Conservation (phyloP, 2,329 filamentous ascomycete species). For the Colletotrichum navitas region DNA sequence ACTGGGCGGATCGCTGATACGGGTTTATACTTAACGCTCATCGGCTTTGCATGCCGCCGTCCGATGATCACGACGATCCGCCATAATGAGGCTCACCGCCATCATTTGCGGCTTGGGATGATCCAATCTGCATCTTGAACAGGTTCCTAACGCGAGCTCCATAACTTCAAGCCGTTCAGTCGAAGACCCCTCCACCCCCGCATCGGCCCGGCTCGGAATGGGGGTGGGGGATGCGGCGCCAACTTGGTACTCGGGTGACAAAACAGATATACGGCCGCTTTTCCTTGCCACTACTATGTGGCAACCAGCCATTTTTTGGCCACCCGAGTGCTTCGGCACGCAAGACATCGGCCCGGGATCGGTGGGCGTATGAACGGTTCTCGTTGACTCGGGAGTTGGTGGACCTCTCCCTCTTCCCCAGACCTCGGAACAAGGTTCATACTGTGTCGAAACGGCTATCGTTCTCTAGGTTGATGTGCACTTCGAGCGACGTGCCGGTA, state of each 20-base stretch:
- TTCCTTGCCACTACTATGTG: no score
- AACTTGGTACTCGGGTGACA: neutral
- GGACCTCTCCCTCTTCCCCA: neutral
- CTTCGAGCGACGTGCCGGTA: neutral
- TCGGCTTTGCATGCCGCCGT: no score
- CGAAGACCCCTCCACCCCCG: neutral
- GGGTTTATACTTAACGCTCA: conserved; percentile 14
- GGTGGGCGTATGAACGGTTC: neutral
- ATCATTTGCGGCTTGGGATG: neutral
- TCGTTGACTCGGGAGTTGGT: conserved; percentile 18
- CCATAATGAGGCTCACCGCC: neutral
- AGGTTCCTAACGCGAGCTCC: no score
- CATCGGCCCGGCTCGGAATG: conserved; percentile 14
- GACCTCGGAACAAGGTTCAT: neutral
- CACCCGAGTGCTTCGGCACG: neutral
- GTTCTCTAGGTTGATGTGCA: neutral
- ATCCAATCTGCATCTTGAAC: neutral
- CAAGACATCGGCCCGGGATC: conserved; percentile 16
- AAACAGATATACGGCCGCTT: no score
- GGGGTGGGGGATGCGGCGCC: neutral
- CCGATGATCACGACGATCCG: neutral
- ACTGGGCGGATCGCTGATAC: neutral
- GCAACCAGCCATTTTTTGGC: no score
- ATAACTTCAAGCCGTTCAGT: neutral
- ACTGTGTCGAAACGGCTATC: neutral